Evolutionary conservation across 129 eudicot species (phyloP).

Genomic region (Smallanthus sonchifolius): DNA sequence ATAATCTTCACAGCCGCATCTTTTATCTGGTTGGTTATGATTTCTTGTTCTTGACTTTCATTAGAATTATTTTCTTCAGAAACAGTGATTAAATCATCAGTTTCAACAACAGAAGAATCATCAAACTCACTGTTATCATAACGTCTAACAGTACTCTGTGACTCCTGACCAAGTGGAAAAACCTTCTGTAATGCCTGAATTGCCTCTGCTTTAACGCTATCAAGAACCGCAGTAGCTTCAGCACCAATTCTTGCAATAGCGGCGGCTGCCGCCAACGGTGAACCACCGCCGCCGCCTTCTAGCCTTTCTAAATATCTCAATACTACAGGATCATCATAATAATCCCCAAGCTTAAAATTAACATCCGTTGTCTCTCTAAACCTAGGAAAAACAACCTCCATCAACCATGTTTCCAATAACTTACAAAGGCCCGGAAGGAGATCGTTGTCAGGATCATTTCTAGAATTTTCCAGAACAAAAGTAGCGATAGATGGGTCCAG

Average conservation of each 20-base stretch:
- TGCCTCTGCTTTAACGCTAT: conserved; percentile 65
- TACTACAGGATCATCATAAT: conserved; percentile 92
- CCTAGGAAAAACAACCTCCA: conserved; percentile 89
- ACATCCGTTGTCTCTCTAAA: conserved; percentile 78
- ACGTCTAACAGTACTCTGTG: conserved; percentile 44
- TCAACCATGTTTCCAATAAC: conserved; percentile 90
- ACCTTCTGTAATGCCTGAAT: conserved; percentile 84
- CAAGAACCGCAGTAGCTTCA: conserved; percentile 94
- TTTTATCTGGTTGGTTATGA: conserved; percentile 63
- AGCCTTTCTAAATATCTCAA: conserved; percentile 75
- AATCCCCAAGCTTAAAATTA: conserved; percentile 80
- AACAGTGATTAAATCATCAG: conserved; percentile 21
- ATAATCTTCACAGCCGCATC: conserved; percentile 82
- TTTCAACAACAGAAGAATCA: conserved; percentile 23
- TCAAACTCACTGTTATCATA: conserved; percentile 36
- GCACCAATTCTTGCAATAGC: conserved; percentile 96
- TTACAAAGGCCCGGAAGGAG: conserved; percentile 92
- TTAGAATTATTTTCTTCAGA: conserved; percentile 24
- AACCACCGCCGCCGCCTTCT: conserved; percentile 74
- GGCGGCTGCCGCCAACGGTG: conserved; percentile 93
- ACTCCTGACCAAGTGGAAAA: conserved; percentile 60
- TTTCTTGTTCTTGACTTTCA: conserved; percentile 56
- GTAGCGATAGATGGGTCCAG: conserved; percentile 73
- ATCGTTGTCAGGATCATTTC: conserved; percentile 63
- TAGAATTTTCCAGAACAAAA: conserved; percentile 76